A percentile compares a stretch with the other conserved stretches of the same genome.
These are phyloP conservation scores for Phytophthora megakarya DNA, from an alignment of 352 stramenopile species.

Conservation along the genomic window DNA sequence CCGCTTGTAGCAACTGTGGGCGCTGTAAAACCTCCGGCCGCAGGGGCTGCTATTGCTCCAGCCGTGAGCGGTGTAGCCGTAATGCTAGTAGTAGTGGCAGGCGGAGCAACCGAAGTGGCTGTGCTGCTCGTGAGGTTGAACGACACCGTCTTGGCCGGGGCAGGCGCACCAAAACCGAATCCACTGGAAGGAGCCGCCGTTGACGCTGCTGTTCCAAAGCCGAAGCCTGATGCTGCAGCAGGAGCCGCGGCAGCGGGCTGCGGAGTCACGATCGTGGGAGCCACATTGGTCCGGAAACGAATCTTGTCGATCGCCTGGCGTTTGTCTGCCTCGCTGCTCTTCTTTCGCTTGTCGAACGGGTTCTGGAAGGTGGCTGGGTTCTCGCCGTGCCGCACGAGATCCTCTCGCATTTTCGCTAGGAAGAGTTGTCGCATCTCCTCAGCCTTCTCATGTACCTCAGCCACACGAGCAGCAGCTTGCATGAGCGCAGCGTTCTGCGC, in stretches of 20 bases:
- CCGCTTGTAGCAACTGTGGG: constrained; percentile 40
- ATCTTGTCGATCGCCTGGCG: constrained; percentile 74
- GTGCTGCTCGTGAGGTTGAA: constrained; percentile 55
- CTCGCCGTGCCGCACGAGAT: constrained; percentile 65
- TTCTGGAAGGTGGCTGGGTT: constrained; percentile 70
- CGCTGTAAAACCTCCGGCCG: constrained; percentile 38
- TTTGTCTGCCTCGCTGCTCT: constrained; percentile 65
- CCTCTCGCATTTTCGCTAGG: constrained; percentile 64
- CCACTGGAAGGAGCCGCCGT: constrained; percentile 29
- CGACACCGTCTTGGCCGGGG: constrained; percentile 63
- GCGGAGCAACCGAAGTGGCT: constrained; percentile 31
- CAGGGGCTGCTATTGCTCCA: constrained; percentile 14
- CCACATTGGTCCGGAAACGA: constrained; percentile 75
- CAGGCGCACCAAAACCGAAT: constrained; percentile 50
- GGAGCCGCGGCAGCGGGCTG: constrained; percentile 19
- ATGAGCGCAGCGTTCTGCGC: constrained; percentile 81
- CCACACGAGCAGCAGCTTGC: constrained; percentile 73
- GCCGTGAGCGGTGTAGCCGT: constrained; percentile 24
- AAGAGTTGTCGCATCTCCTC: constrained; percentile 77
- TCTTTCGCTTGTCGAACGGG: constrained; percentile 80
- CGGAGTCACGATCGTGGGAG: constrained; percentile 63
- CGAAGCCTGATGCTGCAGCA: constrained; percentile 40
- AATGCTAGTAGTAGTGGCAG: constrained; percentile 25
- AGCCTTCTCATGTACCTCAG: constrained; percentile 75
- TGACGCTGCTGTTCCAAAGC: constrained; percentile 38